These are phyloP conservation scores for Cladophialophora immunda DNA, from an alignment of 2,329 filamentous ascomycete species.

Conservation along the genomic window DNA sequence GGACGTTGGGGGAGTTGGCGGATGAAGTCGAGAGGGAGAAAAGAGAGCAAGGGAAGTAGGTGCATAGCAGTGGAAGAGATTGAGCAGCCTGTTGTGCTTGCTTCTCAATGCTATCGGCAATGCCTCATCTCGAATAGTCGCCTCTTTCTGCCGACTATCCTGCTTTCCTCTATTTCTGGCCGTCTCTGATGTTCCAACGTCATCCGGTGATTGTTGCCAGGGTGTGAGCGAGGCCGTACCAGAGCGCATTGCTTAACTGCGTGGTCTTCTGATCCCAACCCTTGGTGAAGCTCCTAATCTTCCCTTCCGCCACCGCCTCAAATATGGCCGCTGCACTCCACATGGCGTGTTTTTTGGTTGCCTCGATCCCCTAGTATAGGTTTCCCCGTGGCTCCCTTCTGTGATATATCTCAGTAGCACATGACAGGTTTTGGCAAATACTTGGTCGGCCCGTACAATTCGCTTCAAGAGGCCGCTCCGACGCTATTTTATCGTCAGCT, in stretches of 20 bases:
- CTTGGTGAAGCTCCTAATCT: conserved; percentile 49
- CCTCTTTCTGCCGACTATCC: neutral
- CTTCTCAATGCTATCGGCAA: neutral
- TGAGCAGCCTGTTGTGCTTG: neutral
- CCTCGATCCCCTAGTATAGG: conserved; percentile 48
- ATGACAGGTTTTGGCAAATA: conserved; percentile 48
- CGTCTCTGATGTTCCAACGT: no score
- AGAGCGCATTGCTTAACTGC: conserved; percentile 40
- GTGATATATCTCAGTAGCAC: conserved; percentile 50
- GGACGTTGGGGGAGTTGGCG: conserved; percentile 68
- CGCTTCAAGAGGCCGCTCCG: conserved; percentile 24
- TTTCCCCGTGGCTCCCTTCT: conserved; percentile 48
- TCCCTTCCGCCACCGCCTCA: conserved; percentile 48
- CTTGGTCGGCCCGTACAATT: conserved; percentile 48
- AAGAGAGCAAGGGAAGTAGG: conserved; percentile 7
- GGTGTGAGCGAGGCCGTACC: no score
- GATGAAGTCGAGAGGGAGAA: conserved; percentile 54
- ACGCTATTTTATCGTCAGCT: conserved; percentile 26
- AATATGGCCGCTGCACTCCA: conserved; percentile 53
- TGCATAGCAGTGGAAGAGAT: neutral
- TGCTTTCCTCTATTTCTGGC: neutral
- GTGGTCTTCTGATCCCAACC: conserved; percentile 49
- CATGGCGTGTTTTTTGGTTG: conserved; percentile 45
- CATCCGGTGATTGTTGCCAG: no score
- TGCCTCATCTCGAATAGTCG: neutral